Evolutionary conservation across 345 rosid species (phyloP), one percentile per base, ranked within the genome.

Genomic region (Abelmoschus esculentus): DNA sequence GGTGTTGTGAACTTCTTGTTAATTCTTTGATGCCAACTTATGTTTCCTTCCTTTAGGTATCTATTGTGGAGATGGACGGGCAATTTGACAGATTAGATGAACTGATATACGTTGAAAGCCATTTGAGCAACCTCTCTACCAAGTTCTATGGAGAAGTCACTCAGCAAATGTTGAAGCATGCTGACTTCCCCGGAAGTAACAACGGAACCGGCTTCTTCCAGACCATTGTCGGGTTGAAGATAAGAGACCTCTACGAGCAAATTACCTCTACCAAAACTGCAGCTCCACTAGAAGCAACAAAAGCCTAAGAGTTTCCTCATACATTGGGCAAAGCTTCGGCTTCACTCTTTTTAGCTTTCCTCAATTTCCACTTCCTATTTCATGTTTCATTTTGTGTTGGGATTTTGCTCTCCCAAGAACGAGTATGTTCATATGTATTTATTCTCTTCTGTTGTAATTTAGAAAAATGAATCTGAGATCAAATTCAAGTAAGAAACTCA

Each of bases 151-250:
- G 97, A 0, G 99, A 95, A 76, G 90, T 91, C 0, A 91, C 99
- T 36, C 99, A 95, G 72, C 99, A 95, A 73, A 83, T 95, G 97
- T 78, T 95, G 83, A 95, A 91, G 77, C 97, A 91, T 74, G 56
- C 91, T 3, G 99, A 95, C 75, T 95, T 95, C 85, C 99, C 99
- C 0, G 97, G 99, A 15, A 95, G 99, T 75, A 95, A 82, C 89
- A 95, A 95, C 3, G 99, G 96, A 15, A 95, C 99, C 0, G 97
- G 99, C 44, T 88, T 91, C 6, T 95, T 91, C 85, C 96, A 95
- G 70, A 95, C 99, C 71, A 86, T 95, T 32, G 79, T 86, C 13
- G 99, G 99, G 6, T 79, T 91, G 76, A 95, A 95, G 82, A 91
- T 95, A 58, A 83, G 96, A 79, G 97, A 95, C 50, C 96, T 95